Conservation (phyloP, 2,329 filamentous ascomycete genomes). For the Epichloe amarillans region DNA sequence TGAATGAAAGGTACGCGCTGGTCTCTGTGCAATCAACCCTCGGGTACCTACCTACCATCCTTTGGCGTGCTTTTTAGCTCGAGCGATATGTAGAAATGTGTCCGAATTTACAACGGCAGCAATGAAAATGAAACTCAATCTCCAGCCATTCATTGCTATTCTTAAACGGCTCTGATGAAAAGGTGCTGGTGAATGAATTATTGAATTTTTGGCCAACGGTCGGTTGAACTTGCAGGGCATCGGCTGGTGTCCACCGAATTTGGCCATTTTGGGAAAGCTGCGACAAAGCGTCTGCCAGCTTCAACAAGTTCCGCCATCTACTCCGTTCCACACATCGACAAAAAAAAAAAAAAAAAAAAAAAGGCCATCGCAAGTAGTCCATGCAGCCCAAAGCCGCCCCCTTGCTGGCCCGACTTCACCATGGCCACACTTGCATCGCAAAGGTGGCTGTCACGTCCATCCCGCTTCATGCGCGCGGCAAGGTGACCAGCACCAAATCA, state of each 20-base stretch:
- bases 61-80: neutral
- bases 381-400: neutral
- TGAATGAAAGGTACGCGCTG: no score
- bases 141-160: no score
- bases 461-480: slow-evolving; percentile 3
- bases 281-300: neutral
- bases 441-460: slow-evolving; percentile 5
- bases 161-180: no score
- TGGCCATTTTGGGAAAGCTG: neutral
- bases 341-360: neutral
- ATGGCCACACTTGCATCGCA: slow-evolving; percentile 1
- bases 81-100: neutral
- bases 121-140: neutral
- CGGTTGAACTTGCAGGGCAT: no score
- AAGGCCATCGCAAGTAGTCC: neutral
- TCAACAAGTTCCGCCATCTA: neutral
- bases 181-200: no score
- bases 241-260: neutral
- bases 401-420: neutral
- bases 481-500: slow-evolving; percentile 3
- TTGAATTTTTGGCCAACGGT: no score
- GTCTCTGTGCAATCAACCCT: neutral
- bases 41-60: no score
- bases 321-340: neutral
- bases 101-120: neutral